Evolutionary conservation across 192 early-diverging fungal species (phyloP).

Genomic region (Gaertneriomyces semiglobifer): DNA sequence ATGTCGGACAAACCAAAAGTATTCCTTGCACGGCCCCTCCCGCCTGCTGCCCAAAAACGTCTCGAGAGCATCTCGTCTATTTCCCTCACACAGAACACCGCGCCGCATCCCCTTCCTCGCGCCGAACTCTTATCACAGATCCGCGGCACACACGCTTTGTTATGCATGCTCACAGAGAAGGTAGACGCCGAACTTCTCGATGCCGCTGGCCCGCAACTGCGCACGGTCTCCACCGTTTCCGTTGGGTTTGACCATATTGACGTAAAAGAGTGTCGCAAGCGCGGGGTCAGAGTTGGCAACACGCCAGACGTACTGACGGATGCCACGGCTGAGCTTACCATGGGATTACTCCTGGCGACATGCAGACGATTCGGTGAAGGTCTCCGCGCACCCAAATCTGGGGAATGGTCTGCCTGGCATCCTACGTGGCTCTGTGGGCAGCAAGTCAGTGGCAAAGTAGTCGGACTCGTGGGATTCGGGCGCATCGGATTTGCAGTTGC

Average conservation of each 20-base stretch:
- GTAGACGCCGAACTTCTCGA: constrained; percentile 68
- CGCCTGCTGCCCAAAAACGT: too few relatives aligned
- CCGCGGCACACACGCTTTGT: constrained; percentile 15
- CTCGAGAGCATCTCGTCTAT: too few relatives aligned
- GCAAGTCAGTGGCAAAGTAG: constrained; percentile 71
- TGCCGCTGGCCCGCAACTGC: constrained; percentile 58
- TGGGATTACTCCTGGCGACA: constrained; percentile 71
- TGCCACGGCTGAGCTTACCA: constrained; percentile 77
- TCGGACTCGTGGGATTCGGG: constrained; percentile 83
- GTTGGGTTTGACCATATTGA: constrained; percentile 86
- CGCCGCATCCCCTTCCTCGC: neutral
- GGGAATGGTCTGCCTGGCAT: constrained; percentile 62
- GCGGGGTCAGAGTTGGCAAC: constrained; percentile 64
- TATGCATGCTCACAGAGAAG: constrained; percentile 62
- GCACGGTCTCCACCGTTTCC: constrained; percentile 56
- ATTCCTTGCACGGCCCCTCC: too few relatives aligned
- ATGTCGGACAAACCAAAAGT: too few relatives aligned
- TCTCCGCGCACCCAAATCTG: constrained; percentile 38
- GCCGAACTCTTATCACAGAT: constrained; percentile 9
- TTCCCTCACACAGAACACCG: too few relatives aligned
- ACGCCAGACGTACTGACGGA: constrained; percentile 88
- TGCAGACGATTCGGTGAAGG: constrained; percentile 65
- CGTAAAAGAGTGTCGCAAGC: constrained; percentile 44
- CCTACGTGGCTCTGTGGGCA: constrained; percentile 65
- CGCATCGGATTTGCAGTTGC: constrained; percentile 76